Percentiles rank a stretch among this genome's conserved stretches.
Conservation (phyloP, 2,329 filamentous ascomycete species). For the Phialocephala subalpina region DNA sequence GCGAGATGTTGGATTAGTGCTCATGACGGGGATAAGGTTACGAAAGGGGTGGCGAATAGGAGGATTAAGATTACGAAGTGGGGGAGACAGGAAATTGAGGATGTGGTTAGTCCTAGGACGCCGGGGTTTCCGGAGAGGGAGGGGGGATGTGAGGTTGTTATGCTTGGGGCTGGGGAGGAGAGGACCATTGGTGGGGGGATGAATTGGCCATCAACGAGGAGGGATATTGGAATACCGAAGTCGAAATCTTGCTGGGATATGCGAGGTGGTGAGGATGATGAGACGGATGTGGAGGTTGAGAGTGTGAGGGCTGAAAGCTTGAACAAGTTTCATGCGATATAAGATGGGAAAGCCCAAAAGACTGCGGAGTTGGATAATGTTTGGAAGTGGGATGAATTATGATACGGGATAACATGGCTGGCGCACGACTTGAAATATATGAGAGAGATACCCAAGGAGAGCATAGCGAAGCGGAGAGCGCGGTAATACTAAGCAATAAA, state of each 20-base stretch:
- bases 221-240: not conserved
- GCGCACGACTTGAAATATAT: not conserved
- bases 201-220: not conserved
- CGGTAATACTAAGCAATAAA: not conserved
- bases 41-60: conserved; percentile 58
- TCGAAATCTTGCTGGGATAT: not conserved
- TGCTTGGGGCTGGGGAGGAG: conserved; percentile 41
- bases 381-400: not conserved
- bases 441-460: not conserved
- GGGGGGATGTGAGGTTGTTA: conserved; percentile 50
- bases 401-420: conserved; percentile 4
- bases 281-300: not conserved
- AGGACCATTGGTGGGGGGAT: not conserved
- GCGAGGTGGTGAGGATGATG: not conserved
- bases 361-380: not conserved
- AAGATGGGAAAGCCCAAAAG: not conserved
- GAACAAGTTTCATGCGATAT: not conserved
- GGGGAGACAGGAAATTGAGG: conserved; percentile 54
- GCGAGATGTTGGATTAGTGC: conserved; percentile 67
- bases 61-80: conserved; percentile 57
- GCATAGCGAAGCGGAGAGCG: not conserved
- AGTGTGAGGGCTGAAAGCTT: not conserved
- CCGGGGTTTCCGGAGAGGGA: conserved; percentile 33
- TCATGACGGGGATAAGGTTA: conserved; percentile 67
- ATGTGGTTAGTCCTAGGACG: conserved; percentile 41